Conservation (phyloP, 2,329 filamentous ascomycete species). For the Neopestalotiopsis rosae region DNA sequence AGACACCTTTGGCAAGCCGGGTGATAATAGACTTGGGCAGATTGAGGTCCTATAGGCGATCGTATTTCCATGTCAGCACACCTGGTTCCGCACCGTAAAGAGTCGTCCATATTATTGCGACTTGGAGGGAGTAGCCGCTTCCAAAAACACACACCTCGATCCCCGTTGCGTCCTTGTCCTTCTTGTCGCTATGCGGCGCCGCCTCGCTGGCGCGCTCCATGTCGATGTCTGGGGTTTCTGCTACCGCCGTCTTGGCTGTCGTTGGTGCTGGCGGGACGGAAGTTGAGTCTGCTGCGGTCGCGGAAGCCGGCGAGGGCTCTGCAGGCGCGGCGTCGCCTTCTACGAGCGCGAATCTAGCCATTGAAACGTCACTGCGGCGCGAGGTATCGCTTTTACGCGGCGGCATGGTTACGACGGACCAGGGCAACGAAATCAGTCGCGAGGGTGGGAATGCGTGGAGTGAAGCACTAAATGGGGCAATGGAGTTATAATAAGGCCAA, state of each 20-base stretch:
- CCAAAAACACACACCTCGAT: slow-evolving; percentile 50
- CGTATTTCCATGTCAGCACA: background rate
- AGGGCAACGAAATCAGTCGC: slow-evolving; percentile 3
- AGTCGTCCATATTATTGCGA: no score
- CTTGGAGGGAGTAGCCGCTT: background rate
- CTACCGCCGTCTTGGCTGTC: slow-evolving; percentile 27
- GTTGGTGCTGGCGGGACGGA: slow-evolving; percentile 29
- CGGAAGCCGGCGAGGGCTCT: background rate
- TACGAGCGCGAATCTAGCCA: slow-evolving; percentile 48
- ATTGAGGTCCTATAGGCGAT: slow-evolving; percentile 65
- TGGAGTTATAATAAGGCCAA: background rate
- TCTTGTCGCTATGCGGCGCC: slow-evolving; percentile 37
- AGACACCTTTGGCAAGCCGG: slow-evolving; percentile 77
- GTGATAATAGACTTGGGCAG: slow-evolving; percentile 84
- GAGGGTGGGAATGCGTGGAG: background rate
- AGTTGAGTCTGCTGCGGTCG: slow-evolving; percentile 20
- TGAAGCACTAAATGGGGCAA: slow-evolving; percentile 8
- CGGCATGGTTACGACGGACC: slow-evolving; percentile 43
- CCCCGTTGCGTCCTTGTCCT: slow-evolving; percentile 45
- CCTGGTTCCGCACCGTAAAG: background rate
- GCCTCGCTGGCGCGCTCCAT: slow-evolving; percentile 37
- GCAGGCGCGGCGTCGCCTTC: slow-evolving; percentile 38
- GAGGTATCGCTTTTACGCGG: slow-evolving; percentile 59
- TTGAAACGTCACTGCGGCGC: slow-evolving; percentile 52
- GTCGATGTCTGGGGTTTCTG: slow-evolving; percentile 33